Base-by-base conservation (phyloP, 2,329 filamentous ascomycete genomes). In the Hymenoscyphus scutula region DNA sequence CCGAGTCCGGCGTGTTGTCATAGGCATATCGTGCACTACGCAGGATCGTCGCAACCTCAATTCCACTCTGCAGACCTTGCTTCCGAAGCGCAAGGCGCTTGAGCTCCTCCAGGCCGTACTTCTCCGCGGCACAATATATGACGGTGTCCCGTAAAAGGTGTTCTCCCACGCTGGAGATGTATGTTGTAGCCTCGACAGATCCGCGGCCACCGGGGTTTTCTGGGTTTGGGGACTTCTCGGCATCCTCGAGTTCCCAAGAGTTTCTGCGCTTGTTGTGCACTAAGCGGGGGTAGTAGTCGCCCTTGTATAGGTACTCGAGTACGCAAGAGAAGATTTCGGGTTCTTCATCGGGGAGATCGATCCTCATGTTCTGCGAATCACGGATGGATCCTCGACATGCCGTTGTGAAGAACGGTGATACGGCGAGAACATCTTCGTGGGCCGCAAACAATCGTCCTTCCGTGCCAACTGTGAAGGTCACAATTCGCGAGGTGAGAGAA, bases 261-360 rank as follows among this genome's bases (percentile, higher is more conserved):
- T 91, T 87, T 61, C 85, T 84, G 67, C 88, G 87, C 80, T 92
- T 92, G 78, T 94, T 91, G 77, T 92, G 91, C 62, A 91, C 78
- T 27, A 96, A 82, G 19, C 89, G 89, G 2, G 93, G 92, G 70
- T 89, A 93, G 79, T 97, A 97, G 77, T 97, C 93, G 67, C 92
- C 92, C 78, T 96, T 96, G 68, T 74, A 74, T 62, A 97, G 86
- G 70, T 89, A 97, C 74, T 97, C 93, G 62, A 97, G 86, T 11
- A 97, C 83, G 5, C 89, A 92, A 7, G 91, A 96, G 76, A 97
- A 93, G 72, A 96, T 89, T 75, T 96, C 92, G 23, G 93, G 92
- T 70, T 93, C 89, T 76, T 97, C 93, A 64, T 94, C 87, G 1
- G 91, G 89, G 1, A 97, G 84, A 58, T 89, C 83, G 74, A 97